Base-by-base conservation (phyloP, 2,329 filamentous ascomycete genomes). In the Cladosporium austrohemisphaericum region DNA sequence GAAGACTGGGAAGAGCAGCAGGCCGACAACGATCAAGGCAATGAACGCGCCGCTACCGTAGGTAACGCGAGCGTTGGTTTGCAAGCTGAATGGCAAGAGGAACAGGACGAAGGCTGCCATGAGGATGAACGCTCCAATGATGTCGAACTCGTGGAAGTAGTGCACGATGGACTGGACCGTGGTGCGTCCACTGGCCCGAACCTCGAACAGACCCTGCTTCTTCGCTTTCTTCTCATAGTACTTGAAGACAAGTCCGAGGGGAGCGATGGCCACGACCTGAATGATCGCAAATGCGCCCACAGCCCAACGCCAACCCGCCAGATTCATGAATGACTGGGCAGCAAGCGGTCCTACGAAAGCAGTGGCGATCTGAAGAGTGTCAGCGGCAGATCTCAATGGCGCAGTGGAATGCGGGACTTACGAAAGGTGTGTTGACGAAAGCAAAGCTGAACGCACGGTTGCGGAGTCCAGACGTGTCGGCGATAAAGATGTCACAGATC, bases 281-380 rank as follows among this genome's bases (percentile, higher is more conserved):
- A 87, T 74, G 57, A 88, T 81, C 31, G 78, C 73, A 65, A 85
- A 88, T 54, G 76, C 73, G 31, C 82, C 84, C 59, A 83, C 86
- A 1, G 75, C 83, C 84, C 84, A 88, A 33, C 81, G 76, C 78
- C 80, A 88, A 35, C 76, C 26, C 9, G 49, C 33, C 2, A 18
- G 23, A 33, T 4, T 26, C 16, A 83, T 59, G 1, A 64, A 60
- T 2, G 54, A 55, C 4, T 63, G 32, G 1, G 60, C 61, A 20
- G 54, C 56, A 37, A 40, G 43, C 1, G 49, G 33, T 2, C 49
- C 57, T 2, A 54, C 59, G 25, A 64, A 60, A 0, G 55, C 54
- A 1, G 60, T 61, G 16, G 52, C 49, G 7, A 51, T 53, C 25
- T 1, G 80, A 76, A 1, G 81, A 78, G 40, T 13, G 37, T 26